Percentiles rank a stretch among this genome's conserved stretches.
These are phyloP conservation scores for Udeniomyces megalosporus DNA, from an alignment of 768 basidiomycete species.

Conservation along the genomic window DNA sequence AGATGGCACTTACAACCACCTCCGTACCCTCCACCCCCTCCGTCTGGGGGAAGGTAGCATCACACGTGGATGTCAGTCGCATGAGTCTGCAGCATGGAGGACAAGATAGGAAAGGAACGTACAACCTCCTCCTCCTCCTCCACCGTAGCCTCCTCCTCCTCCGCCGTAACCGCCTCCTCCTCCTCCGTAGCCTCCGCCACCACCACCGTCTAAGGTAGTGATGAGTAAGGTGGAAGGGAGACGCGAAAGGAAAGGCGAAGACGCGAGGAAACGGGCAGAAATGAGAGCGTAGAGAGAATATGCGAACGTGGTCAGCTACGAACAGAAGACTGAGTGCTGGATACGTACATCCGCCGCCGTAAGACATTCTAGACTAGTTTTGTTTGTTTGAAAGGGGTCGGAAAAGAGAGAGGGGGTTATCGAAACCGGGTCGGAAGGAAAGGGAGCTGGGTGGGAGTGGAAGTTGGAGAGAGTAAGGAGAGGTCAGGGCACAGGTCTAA, in stretches of 20 bases:
- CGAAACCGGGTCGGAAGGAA: background rate
- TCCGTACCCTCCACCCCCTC: background rate
- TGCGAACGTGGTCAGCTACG: background rate
- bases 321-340: background rate
- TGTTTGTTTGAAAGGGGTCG: background rate
- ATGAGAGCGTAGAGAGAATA: background rate
- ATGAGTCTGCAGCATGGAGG: too few relatives aligned
- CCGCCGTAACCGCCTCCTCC: constrained; percentile 3
- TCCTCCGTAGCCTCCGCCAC: constrained; percentile 10
- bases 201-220: background rate
- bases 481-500: too few relatives aligned
- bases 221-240: background rate
- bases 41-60: background rate
- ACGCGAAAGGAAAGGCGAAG: background rate
- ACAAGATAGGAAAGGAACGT: too few relatives aligned
- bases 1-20: background rate
- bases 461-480: too few relatives aligned
- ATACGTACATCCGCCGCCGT: background rate
- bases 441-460: background rate
- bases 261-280: background rate
- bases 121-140: background rate
- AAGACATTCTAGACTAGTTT: constrained; percentile 1
- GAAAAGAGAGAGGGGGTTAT: background rate
- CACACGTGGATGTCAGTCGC: too few relatives aligned
- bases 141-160: background rate